Percentiles rank a stretch among this genome's conserved stretches.
These are phyloP conservation scores for Madurella mycetomatis DNA, from an alignment of 2,329 filamentous ascomycete genomes.

Conservation along the genomic window DNA sequence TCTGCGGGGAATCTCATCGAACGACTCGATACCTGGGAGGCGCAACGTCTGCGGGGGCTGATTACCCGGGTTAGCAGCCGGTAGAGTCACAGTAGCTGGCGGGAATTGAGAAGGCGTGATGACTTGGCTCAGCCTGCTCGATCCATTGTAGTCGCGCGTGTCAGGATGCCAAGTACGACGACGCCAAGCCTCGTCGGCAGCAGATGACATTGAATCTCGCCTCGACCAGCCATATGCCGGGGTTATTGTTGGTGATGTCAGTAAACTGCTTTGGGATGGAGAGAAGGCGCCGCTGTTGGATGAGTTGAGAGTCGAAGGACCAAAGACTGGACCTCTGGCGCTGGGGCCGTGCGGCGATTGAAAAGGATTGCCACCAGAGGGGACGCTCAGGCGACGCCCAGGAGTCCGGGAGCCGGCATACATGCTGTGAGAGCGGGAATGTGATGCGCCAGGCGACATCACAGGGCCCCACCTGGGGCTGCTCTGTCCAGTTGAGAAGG, in stretches of 20 bases:
- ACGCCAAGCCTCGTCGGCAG: slow-evolving; percentile 71
- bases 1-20: slow-evolving; percentile 68
- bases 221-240: slow-evolving; percentile 57
- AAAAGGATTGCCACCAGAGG: slow-evolving; percentile 70
- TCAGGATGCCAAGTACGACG: slow-evolving; percentile 89
- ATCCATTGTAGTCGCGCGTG: slow-evolving; percentile 53
- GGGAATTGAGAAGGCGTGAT: slow-evolving; percentile 62
- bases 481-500: slow-evolving; percentile 70
- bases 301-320: slow-evolving; percentile 51
- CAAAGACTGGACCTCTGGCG: slow-evolving; percentile 53
- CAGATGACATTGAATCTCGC: slow-evolving; percentile 59
- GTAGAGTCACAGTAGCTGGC: slow-evolving; percentile 50
- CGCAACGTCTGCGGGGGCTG: slow-evolving; percentile 59
- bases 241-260: slow-evolving; percentile 58
- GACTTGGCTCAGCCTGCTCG: slow-evolving; percentile 70
- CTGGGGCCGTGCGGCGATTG: slow-evolving; percentile 56
- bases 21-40: slow-evolving; percentile 87
- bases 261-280: slow-evolving; percentile 53
- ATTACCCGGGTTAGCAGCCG: slow-evolving; percentile 38
- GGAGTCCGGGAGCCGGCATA: slow-evolving; percentile 64
- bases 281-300: slow-evolving; percentile 53
- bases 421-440: slow-evolving; percentile 68
- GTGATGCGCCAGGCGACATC: slow-evolving; percentile 66
- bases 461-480: slow-evolving; percentile 73
- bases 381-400: slow-evolving; percentile 75